These are phyloP conservation scores for Pichia sp. DNA, from an alignment of 1,139 yeast species.

Conservation along the genomic window DNA sequence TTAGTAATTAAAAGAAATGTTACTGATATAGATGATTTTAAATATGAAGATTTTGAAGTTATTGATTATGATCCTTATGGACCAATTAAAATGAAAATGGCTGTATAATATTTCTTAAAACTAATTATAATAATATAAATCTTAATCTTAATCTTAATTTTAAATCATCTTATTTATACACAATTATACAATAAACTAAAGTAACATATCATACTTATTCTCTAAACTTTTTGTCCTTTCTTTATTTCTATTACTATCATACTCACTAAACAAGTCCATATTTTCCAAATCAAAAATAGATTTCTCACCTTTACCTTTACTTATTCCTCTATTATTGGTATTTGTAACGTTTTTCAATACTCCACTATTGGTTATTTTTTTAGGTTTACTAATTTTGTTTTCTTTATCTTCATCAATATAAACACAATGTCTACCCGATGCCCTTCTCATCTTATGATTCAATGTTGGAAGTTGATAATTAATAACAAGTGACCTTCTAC, in stretches of 20 bases:
- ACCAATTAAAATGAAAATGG: constrained; percentile 82
- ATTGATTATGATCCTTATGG: constrained; percentile 74
- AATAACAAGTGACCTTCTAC: constrained; percentile 48
- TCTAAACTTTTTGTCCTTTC: neutral
- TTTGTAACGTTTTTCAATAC: constrained; percentile 9
- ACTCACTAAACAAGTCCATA: constrained; percentile 8
- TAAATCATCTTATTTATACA: neutral
- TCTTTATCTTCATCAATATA: constrained; percentile 16
- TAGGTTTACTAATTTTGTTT: constrained; percentile 10
- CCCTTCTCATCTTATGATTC: constrained; percentile 60
- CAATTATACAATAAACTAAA: neutral
- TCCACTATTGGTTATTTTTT: neutral
- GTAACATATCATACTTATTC: constrained; percentile 4
- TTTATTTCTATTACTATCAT: neutral
- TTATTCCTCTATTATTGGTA: neutral
- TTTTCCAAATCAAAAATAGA: constrained; percentile 15
- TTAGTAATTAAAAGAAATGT: constrained; percentile 64
- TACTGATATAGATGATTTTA: constrained; percentile 75
- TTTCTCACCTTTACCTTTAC: neutral
- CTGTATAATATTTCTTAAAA: constrained; percentile 35
- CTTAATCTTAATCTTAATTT: no score
- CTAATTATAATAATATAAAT: neutral
- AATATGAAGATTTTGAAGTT: constrained; percentile 79
- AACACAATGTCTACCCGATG: constrained; percentile 55
- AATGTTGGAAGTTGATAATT: constrained; percentile 67